Conservation (phyloP, 805 yeast species). For the Yamadazyma sp. region DNA sequence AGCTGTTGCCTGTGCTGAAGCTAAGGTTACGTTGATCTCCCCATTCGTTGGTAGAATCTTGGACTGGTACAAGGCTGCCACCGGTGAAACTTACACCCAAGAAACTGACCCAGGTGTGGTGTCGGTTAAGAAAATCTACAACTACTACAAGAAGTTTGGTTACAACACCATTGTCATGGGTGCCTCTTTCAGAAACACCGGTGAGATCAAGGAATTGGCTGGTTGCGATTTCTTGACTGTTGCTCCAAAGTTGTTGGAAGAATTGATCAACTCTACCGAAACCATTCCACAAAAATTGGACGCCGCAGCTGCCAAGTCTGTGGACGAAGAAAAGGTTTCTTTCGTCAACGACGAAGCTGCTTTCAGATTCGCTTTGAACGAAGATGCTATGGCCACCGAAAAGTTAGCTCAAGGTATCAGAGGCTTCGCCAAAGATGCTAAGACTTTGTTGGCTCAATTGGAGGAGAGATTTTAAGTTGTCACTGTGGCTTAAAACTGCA, state of each 20-base stretch:
- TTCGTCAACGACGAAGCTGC: constrained; percentile 82
- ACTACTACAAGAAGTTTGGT: constrained; percentile 96
- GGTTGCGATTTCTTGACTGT: constrained; percentile 97
- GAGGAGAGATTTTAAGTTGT: constrained; percentile 53
- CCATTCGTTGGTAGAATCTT: constrained; percentile 99
- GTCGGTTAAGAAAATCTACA: constrained; percentile 84
- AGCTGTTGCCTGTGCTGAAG: constrained; percentile 99
- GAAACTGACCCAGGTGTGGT: constrained; percentile 94
- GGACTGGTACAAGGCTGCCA: constrained; percentile 95
- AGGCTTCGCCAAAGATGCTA: constrained; percentile 91
- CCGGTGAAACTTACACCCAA: constrained; percentile 82
- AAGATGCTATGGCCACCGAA: constrained; percentile 98
- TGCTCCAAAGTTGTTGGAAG: constrained; percentile 88
- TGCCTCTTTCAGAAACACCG: constrained; percentile 97
- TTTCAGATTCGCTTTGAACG: constrained; percentile 89
- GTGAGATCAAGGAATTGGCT: constrained; percentile 94
- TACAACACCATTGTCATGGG: constrained; percentile 99
- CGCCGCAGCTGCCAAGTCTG: constrained; percentile 55
- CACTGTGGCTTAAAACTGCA: too few species aligned
- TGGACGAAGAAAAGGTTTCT: constrained; percentile 65
- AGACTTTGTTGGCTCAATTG: constrained; percentile 68
- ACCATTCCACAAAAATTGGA: constrained; percentile 81
- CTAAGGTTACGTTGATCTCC: constrained; percentile 90
- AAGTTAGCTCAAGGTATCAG: constrained; percentile 98
- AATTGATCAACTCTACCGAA: constrained; percentile 74